Percentiles rank a stretch among this genome's conserved stretches.
These are phyloP conservation scores for Ceratocystis cubensis DNA, from an alignment of 2,329 filamentous ascomycete genomes.

Conservation along the genomic window DNA sequence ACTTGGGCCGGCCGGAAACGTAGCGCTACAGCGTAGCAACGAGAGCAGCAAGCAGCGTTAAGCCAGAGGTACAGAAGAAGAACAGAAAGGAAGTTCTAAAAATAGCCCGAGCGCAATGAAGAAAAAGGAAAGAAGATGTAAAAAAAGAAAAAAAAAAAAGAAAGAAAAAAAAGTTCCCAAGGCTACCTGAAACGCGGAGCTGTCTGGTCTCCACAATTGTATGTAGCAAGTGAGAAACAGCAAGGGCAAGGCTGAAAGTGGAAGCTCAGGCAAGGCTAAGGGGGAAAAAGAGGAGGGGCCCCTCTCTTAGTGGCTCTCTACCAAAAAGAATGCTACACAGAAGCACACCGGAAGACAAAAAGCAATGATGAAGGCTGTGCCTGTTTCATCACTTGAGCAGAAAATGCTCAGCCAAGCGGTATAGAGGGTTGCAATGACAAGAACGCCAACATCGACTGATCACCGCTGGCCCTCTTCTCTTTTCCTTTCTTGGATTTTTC, in stretches of 20 bases:
- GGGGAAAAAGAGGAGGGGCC: not conserved
- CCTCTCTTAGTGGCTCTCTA: not conserved
- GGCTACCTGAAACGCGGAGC: conserved; percentile 13
- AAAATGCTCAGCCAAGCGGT: not conserved
- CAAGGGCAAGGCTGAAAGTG: not conserved
- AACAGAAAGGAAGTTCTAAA: not conserved
- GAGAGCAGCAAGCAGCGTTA: no score
- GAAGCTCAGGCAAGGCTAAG: not conserved
- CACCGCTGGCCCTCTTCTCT: not conserved
- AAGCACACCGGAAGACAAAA: not conserved
- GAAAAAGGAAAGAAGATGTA: not conserved
- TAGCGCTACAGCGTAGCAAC: not conserved
- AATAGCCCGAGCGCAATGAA: no score
- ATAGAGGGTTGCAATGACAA: not conserved
- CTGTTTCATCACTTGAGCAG: conserved; percentile 6
- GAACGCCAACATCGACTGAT: not conserved
- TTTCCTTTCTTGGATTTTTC: not conserved
- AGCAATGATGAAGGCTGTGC: conserved; percentile 6
- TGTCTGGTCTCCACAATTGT: not conserved
- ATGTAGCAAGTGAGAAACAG: not conserved
- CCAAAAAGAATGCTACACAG: not conserved
- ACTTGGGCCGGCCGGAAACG: not conserved
- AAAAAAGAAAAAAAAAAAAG: not conserved
- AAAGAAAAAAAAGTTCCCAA: not conserved
- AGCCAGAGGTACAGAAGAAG: not conserved